These are phyloP conservation scores for Penicillium longicatenatum DNA, from an alignment of 495 filamentous ascomycete genomes.

Conservation along the genomic window DNA sequence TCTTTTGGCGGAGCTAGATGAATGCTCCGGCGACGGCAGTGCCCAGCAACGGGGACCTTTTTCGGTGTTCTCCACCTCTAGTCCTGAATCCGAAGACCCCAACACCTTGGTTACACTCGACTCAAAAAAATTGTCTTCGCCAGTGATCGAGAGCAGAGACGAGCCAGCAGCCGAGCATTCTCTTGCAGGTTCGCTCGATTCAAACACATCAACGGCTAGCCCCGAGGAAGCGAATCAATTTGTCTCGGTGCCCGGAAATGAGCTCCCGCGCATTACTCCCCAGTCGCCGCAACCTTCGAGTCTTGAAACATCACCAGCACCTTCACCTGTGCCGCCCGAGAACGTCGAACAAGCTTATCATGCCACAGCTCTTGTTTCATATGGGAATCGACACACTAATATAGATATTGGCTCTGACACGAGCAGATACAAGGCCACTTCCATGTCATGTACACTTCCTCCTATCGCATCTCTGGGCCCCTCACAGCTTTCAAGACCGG, in stretches of 20 bases:
- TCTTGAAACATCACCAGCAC: not conserved
- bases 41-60: constrained; percentile 27
- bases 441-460: not conserved
- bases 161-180: not conserved
- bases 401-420: not conserved
- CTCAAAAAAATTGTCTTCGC: not conserved
- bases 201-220: not conserved
- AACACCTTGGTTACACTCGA: not conserved
- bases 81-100: not conserved
- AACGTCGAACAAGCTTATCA: not conserved
- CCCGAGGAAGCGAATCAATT: not conserved
- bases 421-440: not conserved
- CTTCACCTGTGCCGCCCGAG: not conserved
- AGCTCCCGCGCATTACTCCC: not conserved
- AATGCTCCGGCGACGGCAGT: constrained; percentile 17
- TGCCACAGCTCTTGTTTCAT: not conserved
- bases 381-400: not conserved
- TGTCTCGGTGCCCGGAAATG: not conserved
- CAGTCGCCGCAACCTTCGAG: not conserved
- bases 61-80: constrained; percentile 26
- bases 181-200: not conserved
- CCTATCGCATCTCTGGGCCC: constrained; percentile 8
- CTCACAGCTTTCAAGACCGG: constrained; percentile 16
- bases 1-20: constrained; percentile 23
- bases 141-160: not conserved